Evolutionary conservation across 768 basidiomycete species (phyloP).

Genomic region (Amanita exitialis): DNA sequence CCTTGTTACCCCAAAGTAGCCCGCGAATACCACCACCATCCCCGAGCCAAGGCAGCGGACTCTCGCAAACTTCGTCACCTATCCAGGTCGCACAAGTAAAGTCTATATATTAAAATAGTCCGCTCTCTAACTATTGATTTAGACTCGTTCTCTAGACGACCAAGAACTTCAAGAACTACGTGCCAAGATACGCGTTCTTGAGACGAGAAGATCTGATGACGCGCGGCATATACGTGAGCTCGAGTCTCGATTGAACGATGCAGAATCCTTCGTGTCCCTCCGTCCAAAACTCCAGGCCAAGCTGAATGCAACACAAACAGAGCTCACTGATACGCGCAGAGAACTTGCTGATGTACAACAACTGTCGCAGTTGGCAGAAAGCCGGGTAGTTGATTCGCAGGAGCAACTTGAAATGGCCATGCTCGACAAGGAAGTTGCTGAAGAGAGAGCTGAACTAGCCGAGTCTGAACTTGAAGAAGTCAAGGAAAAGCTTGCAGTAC

Average conservation of each 20-base stretch:
- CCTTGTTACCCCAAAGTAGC: constrained; percentile 7
- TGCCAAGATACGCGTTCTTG: constrained; percentile 76
- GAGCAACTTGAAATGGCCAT: constrained; percentile 93
- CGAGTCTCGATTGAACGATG: constrained; percentile 76
- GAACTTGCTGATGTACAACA: constrained; percentile 72
- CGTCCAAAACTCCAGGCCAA: constrained; percentile 91
- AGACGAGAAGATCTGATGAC: constrained; percentile 82
- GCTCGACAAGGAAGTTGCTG: constrained; percentile 94
- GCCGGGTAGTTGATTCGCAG: constrained; percentile 62
- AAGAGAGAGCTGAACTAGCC: constrained; percentile 79
- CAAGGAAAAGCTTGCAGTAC: constrained; percentile 65
- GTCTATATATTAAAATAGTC: background rate
- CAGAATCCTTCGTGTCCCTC: constrained; percentile 72
- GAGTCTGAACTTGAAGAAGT: constrained; percentile 71
- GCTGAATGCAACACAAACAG: constrained; percentile 69
- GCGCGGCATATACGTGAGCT: constrained; percentile 75
- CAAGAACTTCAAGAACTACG: constrained; percentile 70
- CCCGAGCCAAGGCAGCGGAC: background rate
- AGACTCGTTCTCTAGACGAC: constrained; percentile 32
- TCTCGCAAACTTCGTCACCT: constrained; percentile 1
- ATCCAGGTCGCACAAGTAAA: background rate
- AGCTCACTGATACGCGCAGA: constrained; percentile 66
- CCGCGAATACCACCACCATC: constrained; percentile 2
- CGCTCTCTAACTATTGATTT: background rate
- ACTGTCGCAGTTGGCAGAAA: constrained; percentile 61